Base-by-base conservation (phyloP, 768 basidiomycete species). In the Ramaria sp. region DNA sequence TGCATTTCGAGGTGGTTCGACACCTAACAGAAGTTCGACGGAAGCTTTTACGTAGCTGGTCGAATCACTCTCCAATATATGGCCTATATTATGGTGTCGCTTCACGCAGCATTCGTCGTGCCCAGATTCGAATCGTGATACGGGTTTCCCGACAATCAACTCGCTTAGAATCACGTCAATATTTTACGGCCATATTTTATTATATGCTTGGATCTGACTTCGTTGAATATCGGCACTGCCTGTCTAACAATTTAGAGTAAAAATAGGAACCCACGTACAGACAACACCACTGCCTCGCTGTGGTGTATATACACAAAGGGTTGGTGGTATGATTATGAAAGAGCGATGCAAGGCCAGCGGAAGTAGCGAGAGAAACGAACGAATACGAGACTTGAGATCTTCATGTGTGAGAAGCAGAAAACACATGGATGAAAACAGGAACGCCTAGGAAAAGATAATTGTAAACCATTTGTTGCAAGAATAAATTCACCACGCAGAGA, bases 241-340 rank as follows among this genome's bases (percentile, higher is more conserved):
- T 37, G 34, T 34, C n/a, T 37, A 37, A 37, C 34, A 13, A 4
- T 37, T 37, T 13, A 37, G 34, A 4, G 42, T 37, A 37, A 13
- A 43, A 22, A 9, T n/a, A 43, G 7, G 42, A 13, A 43, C n/a
- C 20, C 42, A 43, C 42, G 42, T 43, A 43, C 42, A 49, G 48
- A 49, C 48, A 49, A 49, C 31, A 13, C 31, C 15, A 27, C 31
- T 20, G 22, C 1, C 37, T 34, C 24, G 37, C 51, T 52, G 51
- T 24, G 24, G 51, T 52, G 51, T 52, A 52, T 52, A 52, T 52
- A 52, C 51, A 52, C 38, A 52, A 52, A 52, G 6, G 33, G 17
- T 52, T 34, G 37, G 31, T 19, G 37, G 37, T 52, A 34, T 52
- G 51, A 52, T 52, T 52, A 49, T 30, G 24, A 52, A 38, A 22